Percentiles rank a stretch among this genome's conserved stretches.
Conservation (phyloP, 2,329 filamentous ascomycete genomes). For the Trichoderma afroharzianum region DNA sequence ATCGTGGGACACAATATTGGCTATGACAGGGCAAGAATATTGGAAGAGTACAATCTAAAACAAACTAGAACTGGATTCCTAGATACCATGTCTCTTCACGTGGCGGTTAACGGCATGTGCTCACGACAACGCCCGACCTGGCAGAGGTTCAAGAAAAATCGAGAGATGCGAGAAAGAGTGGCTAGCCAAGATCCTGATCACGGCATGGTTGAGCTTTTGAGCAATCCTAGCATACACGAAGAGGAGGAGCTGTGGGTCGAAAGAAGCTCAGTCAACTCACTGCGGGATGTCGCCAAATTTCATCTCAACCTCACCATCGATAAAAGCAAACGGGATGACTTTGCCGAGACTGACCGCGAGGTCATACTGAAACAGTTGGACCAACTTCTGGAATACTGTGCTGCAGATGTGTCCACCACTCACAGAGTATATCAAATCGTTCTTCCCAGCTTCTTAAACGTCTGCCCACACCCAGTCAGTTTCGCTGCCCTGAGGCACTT, state of each 20-base stretch:
- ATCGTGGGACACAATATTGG: constrained; percentile 94
- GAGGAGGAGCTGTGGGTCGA: constrained; percentile 97
- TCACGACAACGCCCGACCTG: constrained; percentile 92
- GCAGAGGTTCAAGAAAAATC: constrained; percentile 93
- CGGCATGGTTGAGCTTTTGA: constrained; percentile 68
- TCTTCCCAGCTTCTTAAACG: constrained; percentile 82
- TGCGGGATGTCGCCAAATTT: constrained; percentile 94
- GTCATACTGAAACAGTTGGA: constrained; percentile 71
- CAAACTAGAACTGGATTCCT: constrained; percentile 85
- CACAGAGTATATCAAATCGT: constrained; percentile 93
- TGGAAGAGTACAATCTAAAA: constrained; percentile 82
- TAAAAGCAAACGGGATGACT: constrained; percentile 81
- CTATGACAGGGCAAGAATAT: constrained; percentile 83
- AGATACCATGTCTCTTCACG: constrained; percentile 97
- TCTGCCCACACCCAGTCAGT: constrained; percentile 94
- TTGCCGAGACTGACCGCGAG: constrained; percentile 73
- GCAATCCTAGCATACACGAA: constrained; percentile 68
- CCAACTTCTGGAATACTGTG: constrained; percentile 87
- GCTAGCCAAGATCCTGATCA: constrained; percentile 66
- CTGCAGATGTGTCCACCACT: constrained; percentile 87
- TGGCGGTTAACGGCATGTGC: constrained; percentile 98
- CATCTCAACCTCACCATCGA: constrained; percentile 90
- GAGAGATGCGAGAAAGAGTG: constrained; percentile 77
- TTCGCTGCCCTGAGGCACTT: constrained; percentile 91
- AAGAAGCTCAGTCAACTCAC: constrained; percentile 88